Base-by-base conservation (phyloP, 2,329 filamentous ascomycete species). In the Xylariales sp. region DNA sequence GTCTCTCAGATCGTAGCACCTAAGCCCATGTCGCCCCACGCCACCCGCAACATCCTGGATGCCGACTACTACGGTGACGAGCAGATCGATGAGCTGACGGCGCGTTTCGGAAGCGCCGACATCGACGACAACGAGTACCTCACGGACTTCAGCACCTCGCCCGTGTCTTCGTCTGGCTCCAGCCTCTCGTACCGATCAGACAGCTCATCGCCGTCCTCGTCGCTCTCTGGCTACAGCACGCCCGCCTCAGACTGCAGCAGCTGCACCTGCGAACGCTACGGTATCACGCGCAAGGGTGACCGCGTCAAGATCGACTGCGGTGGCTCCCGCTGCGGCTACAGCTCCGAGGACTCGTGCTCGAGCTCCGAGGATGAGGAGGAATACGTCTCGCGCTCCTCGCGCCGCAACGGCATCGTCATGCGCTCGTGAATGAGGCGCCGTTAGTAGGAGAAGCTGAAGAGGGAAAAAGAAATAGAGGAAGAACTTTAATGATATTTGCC, bases 301-400 rank as follows among this genome's bases (percentile, higher is more conserved):
- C 91, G 94, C 77, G 92, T 98, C 87, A 96, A 95, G 88, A 90
- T 97, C 80, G 94, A 97, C 88, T 98, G 95, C 78, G 94, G 94
- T 75, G 95, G 95, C 74, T 85, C 90, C 69, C 91, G 93, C 79
- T 97, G 95, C 83, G 93, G 93, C 77, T 96, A 92, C 83, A 88
- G 87, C 72, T 90, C 93, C 76, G 89, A 91, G 69, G 87, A 85
- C 61, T 87, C 88, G 64, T 93, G 90, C 85, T 93, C 90, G 73
- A 91, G 87, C 75, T 90, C 90, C 74, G 82, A 74, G 49, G 90
- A 91, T 71, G 88, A 90, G 75, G 87, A 87, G 72, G 82, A 82
- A 68, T 88, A 90, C 81, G 80, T 84, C 73, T 79, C 81, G 74
- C 82, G 83, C 80, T 83, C 81, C 78, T 84, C 86, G 71, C 87